Evolutionary conservation across 345 rosid genomes (phyloP), one percentile per base, ranked within the genome.

Genomic region (Gossypium bickii): DNA sequence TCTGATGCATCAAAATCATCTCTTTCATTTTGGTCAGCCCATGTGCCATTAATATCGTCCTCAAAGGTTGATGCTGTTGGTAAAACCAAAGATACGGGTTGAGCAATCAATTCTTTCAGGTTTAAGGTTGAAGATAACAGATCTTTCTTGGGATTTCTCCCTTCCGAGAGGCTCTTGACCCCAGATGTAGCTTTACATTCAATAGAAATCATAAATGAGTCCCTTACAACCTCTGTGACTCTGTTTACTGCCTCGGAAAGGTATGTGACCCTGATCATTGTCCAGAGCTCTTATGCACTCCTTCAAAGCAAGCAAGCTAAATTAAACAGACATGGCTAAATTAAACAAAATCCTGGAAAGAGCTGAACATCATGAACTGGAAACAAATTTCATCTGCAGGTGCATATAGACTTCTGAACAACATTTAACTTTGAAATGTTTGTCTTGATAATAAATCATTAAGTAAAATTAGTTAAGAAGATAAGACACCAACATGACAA

Each of bases 171-270:
- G 81, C 98, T 95, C 89, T 95, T 95, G 71, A 95, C 99, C 81
- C 99, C 93, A 87, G 77, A 73, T 62, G 27, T 6, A 43, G 69
- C 59, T 73, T 44, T 18, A 63, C 10, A 47, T 27, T 13, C 25
- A 22, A 38, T 15, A 10, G 1, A 41, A 53, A 47, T 74, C 49
- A 93, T 86, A 70, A 95, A 95, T 20, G 99, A 95, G 86, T 95
- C 99, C 79, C 99, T 88, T n/a, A 95, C 88, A 81, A 93, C 99
- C 85, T 95, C 98, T 4, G 99, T 95, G 74, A 95, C 84, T 93
- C 99, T 4, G 99, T 95, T 93, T 95, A 79, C 99, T 95, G 79
- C 99, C 99, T 84, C 99, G 88, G 83, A 95, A 95, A 80, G 98
- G 98, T 83, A 95, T 95, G 81, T 93, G 99, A 77, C 94, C 94